Evolutionary conservation across 352 stramenopile species (phyloP).

Genomic region (Thalassiosira livingstoniorum): DNA sequence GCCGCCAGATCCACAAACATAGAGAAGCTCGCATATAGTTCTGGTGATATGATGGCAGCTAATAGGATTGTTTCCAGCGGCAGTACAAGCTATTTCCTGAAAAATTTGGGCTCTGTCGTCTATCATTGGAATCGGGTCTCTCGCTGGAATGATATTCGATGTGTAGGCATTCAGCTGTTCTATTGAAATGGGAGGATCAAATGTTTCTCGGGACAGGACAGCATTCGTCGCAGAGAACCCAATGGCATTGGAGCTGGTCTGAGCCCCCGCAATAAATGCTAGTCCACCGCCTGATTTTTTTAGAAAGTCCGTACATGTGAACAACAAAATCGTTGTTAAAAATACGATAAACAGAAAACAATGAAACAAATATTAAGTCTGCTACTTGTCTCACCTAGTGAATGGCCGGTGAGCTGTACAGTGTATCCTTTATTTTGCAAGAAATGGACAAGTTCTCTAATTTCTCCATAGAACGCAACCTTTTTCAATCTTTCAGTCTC

Average conservation of each 20-base stretch:
- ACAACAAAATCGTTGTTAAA: background rate
- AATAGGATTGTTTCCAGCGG: slow-evolving; percentile 54
- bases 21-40: slow-evolving; percentile 77
- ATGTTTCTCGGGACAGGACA: slow-evolving; percentile 68
- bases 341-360: slow-evolving; percentile 4
- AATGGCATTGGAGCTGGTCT: slow-evolving; percentile 64
- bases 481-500: slow-evolving; percentile 48
- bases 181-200: slow-evolving; percentile 58
- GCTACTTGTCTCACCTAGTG: slow-evolving; percentile 45
- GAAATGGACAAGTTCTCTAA: slow-evolving; percentile 61
- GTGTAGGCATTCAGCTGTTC: slow-evolving; percentile 69
- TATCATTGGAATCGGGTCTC: slow-evolving; percentile 69
- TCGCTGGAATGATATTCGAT: slow-evolving; percentile 77
- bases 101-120: slow-evolving; percentile 73
- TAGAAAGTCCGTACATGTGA: background rate
- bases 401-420: slow-evolving; percentile 69
- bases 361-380: background rate
- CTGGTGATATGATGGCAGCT: slow-evolving; percentile 66
- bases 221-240: slow-evolving; percentile 80
- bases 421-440: slow-evolving; percentile 50
- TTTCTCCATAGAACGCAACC: slow-evolving; percentile 67
- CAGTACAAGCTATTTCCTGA: slow-evolving; percentile 74
- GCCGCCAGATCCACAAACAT: slow-evolving; percentile 68
- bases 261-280: slow-evolving; percentile 74
- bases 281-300: slow-evolving; percentile 59